A percentile compares a stretch with the other conserved stretches of the same genome.
These are phyloP conservation scores for Sicyos baderoa DNA, from an alignment of 306 rosid species.

Conservation along the genomic window DNA sequence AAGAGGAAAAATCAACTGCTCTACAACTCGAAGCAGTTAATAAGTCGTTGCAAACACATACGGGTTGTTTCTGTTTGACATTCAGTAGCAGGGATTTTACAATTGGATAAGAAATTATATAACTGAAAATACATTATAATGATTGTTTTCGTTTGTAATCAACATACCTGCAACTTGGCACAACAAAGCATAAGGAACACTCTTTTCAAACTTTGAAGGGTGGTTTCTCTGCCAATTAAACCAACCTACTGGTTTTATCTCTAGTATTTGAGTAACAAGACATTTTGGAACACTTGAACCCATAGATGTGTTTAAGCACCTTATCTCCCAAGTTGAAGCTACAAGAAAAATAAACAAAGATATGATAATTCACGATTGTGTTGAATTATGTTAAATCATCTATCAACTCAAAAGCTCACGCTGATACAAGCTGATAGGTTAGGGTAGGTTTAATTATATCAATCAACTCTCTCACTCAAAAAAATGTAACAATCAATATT, in stretches of 20 bases:
- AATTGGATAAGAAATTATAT: neutral
- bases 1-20: neutral
- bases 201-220: conserved; percentile 69
- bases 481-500: no score
- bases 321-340: conserved; percentile 96
- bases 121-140: neutral
- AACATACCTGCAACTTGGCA: conserved; percentile 87
- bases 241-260: conserved; percentile 70
- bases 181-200: conserved; percentile 74
- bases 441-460: no score
- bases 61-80: neutral
- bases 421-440: no score
- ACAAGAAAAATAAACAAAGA: conserved; percentile 17
- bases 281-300: conserved; percentile 53
- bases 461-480: no score
- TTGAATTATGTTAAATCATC: no score
- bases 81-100: neutral
- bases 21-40: neutral
- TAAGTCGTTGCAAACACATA: neutral
- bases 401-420: no score
- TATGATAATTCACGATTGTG: neutral
- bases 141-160: neutral
- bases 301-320: conserved; percentile 60
- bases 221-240: conserved; percentile 59
- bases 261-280: conserved; percentile 79